Evolutionary conservation across 1,139 yeast species (phyloP).

Genomic region (Pneumocystis murina): DNA sequence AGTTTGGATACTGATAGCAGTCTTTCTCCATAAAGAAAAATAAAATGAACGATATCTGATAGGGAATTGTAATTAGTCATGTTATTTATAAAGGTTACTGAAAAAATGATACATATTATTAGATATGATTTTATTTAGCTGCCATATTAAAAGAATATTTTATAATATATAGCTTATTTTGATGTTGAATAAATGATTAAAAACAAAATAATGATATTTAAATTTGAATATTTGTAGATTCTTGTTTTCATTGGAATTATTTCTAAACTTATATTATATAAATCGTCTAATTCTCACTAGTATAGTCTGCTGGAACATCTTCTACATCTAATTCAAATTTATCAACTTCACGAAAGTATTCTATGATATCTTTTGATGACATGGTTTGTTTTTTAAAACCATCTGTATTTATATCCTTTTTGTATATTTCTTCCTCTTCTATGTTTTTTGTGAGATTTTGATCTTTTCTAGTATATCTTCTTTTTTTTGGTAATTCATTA

Average conservation of each 20-base stretch:
- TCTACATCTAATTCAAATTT: neutral
- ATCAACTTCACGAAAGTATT: neutral
- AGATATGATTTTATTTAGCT: neutral
- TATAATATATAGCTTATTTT: neutral
- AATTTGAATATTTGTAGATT: neutral
- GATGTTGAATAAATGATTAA: neutral
- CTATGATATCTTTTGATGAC: neutral
- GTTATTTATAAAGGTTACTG: neutral
- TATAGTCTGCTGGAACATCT: neutral
- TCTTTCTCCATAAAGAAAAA: neutral
- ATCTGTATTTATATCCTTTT: neutral
- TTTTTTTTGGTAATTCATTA: neutral
- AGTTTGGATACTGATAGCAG: neutral
- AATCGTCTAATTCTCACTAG: neutral
- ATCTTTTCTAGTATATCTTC: neutral
- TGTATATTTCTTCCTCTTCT: neutral
- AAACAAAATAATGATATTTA: neutral
- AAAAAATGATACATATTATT: neutral
- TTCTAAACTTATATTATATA: neutral
- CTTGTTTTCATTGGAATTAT: neutral
- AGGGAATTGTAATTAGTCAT: neutral
- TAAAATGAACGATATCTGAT: neutral
- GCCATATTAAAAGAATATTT: neutral
- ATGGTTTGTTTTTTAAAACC: neutral
- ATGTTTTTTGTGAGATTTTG: neutral